Conservation (phyloP, 164 flowering plant species). For the Kingdonia uniflora region DNA sequence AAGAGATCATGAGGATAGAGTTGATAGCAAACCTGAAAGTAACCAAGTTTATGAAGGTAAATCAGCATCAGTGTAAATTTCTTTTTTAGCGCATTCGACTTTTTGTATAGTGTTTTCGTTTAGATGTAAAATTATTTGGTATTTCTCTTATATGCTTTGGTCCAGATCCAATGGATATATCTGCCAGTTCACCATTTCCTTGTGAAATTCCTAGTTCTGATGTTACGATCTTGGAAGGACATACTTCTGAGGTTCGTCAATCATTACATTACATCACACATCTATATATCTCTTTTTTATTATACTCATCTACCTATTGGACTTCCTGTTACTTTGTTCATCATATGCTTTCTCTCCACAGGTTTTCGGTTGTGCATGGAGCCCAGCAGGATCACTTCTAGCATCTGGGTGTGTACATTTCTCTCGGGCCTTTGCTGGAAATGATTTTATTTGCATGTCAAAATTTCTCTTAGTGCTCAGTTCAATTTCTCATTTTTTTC, state of each 20-base stretch:
- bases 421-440: not conserved
- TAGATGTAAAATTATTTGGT: not conserved
- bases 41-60: slow-evolving; percentile 50
- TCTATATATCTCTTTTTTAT: not conserved
- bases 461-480: too few relatives aligned
- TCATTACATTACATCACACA: not conserved
- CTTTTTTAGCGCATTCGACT: too few relatives aligned
- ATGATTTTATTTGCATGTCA: too few relatives aligned
- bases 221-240: slow-evolving; percentile 87
- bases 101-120: too few relatives aligned
- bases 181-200: slow-evolving; percentile 28
- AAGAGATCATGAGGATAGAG: slow-evolving; percentile 39
- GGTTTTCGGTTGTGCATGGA: slow-evolving; percentile 99
- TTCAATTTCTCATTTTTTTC: too few relatives aligned
- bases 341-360: slow-evolving; percentile 11
- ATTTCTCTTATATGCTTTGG: slow-evolving; percentile 23
- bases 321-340: not conserved
- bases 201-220: slow-evolving; percentile 69
- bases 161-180: slow-evolving; percentile 80
- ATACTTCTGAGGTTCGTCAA: slow-evolving; percentile 74
- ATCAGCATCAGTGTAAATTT: not conserved
- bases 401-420: slow-evolving; percentile 79
- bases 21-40: slow-evolving; percentile 36
- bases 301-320: not conserved
- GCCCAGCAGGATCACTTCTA: slow-evolving; percentile 85